Conservation (phyloP, 805 yeast genomes). For the Ogataea angusta region DNA sequence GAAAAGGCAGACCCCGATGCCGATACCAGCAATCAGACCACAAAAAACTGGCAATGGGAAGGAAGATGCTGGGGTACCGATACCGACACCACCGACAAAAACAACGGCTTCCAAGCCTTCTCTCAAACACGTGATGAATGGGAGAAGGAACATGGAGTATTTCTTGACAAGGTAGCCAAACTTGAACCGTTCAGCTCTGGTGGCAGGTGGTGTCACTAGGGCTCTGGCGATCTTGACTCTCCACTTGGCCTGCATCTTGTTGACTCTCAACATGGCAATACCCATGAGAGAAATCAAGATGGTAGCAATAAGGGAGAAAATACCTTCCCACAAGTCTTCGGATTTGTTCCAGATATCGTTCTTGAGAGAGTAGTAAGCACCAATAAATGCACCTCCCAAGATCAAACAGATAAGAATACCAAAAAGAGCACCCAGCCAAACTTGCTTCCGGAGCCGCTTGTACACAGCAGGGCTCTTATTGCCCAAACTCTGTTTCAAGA, state of each 20-base stretch:
- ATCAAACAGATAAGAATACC: constrained; percentile 80
- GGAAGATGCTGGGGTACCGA: constrained; percentile 47
- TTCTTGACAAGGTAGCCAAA: constrained; percentile 59
- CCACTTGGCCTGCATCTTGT: constrained; percentile 97
- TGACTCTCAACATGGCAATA: constrained; percentile 90
- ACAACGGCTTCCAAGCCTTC: constrained; percentile 98
- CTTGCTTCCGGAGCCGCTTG: constrained; percentile 67
- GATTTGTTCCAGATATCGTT: constrained; percentile 81
- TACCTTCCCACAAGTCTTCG: constrained; percentile 97
- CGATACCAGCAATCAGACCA: constrained; percentile 77
- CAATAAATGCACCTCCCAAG: constrained; percentile 92
- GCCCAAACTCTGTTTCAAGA: constrained; percentile 85
- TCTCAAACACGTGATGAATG: constrained; percentile 87
- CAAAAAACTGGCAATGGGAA: constrained; percentile 92
- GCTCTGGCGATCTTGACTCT: constrained; percentile 90
- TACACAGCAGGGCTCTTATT: constrained; percentile 41
- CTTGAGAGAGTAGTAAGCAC: constrained; percentile 79
- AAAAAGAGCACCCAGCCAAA: constrained; percentile 74
- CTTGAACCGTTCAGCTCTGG: constrained; percentile 48
- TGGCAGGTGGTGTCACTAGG: constrained; percentile 54
- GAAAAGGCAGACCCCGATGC: constrained; percentile 69
- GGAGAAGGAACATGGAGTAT: constrained; percentile 85
- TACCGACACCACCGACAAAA: constrained; percentile 94
- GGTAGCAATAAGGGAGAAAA: constrained; percentile 87
- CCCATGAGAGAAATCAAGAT: constrained; percentile 92